Percentiles rank a stretch among this genome's conserved stretches.
These are phyloP conservation scores for Starmerella bombi DNA, from an alignment of 805 yeast genomes.

Conservation along the genomic window DNA sequence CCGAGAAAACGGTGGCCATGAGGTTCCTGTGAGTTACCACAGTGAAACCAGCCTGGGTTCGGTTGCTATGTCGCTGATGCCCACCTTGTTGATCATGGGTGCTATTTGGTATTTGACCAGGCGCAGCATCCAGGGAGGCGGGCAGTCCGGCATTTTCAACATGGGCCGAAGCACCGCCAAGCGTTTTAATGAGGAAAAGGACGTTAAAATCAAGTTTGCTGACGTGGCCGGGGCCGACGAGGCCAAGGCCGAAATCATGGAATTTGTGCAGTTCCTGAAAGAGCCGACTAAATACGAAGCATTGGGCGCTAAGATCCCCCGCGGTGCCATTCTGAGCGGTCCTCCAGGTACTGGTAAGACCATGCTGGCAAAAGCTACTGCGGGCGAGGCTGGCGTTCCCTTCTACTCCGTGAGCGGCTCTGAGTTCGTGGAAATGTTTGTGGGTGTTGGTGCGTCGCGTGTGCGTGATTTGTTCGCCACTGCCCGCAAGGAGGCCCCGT, in stretches of 20 bases:
- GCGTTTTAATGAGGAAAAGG: conserved; percentile 80
- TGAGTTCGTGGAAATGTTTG: conserved; percentile 97
- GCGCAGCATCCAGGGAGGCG: conserved; percentile 51
- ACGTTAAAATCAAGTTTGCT: conserved; percentile 72
- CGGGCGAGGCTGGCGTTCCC: conserved; percentile 98
- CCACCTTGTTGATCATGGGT: conserved; percentile 80
- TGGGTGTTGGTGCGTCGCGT: conserved; percentile 97
- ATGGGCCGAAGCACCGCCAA: conserved; percentile 89
- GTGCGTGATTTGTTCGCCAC: conserved; percentile 89
- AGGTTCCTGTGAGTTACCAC: conserved; percentile 68
- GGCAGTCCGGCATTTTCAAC: conserved; percentile 60
- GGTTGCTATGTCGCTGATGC: conserved; percentile 59
- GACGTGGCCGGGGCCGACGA: conserved; percentile 98
- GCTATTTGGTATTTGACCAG: conserved; percentile 75
- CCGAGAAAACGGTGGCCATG: conserved; percentile 48
- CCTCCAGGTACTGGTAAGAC: conserved; percentile 99
- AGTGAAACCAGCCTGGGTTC: conserved; percentile 56
- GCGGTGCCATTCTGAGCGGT: conserved; percentile 95
- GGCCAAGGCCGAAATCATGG: conserved; percentile 96
- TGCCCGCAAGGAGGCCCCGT: conserved; percentile 88
- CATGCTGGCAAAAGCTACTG: conserved; percentile 91
- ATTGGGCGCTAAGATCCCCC: conserved; percentile 92
- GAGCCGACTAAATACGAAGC: conserved; percentile 81
- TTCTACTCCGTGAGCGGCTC: conserved; percentile 93
- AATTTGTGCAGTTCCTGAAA: conserved; percentile 85